Conservation (phyloP, 345 rosid species). For the Citrus hindsii region DNA sequence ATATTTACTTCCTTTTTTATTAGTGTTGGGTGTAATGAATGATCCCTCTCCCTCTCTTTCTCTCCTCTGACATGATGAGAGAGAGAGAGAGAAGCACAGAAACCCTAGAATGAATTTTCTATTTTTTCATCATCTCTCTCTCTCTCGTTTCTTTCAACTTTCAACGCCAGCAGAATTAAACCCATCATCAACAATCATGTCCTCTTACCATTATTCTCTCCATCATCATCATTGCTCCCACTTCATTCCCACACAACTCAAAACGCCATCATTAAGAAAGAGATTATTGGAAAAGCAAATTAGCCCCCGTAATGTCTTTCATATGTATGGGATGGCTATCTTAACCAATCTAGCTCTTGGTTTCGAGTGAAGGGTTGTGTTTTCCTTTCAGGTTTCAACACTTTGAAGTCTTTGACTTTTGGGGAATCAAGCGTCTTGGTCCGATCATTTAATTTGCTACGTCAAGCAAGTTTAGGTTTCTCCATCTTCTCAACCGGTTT, state of each 20-base stretch:
- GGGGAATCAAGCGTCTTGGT: slow-evolving; percentile 3
- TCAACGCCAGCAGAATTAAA: not conserved
- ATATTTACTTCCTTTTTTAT: not conserved
- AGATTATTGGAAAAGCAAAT: not conserved
- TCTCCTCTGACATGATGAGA: not conserved
- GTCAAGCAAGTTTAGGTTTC: not conserved
- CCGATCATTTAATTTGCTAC: not conserved
- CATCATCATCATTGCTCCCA: not conserved
- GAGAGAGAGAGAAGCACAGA: not conserved
- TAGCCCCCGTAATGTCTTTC: not conserved
- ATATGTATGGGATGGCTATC: too few species aligned
- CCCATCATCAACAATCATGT: not conserved
- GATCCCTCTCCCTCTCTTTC: not conserved
- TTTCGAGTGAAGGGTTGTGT: not conserved
- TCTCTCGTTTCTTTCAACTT: not conserved
- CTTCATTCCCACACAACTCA: not conserved
- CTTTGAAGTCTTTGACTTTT: not conserved
- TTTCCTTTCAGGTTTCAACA: too few species aligned
- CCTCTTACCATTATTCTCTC: not conserved
- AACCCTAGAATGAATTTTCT: not conserved
- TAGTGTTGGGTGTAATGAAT: not conserved
- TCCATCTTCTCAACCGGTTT: not conserved
- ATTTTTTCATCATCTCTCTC: not conserved
- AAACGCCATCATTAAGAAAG: not conserved
- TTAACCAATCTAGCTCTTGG: not conserved